phyloP scores from a whole-genome alignment of 208 protist genomes.

The Trypanosoma congolense region DNA sequence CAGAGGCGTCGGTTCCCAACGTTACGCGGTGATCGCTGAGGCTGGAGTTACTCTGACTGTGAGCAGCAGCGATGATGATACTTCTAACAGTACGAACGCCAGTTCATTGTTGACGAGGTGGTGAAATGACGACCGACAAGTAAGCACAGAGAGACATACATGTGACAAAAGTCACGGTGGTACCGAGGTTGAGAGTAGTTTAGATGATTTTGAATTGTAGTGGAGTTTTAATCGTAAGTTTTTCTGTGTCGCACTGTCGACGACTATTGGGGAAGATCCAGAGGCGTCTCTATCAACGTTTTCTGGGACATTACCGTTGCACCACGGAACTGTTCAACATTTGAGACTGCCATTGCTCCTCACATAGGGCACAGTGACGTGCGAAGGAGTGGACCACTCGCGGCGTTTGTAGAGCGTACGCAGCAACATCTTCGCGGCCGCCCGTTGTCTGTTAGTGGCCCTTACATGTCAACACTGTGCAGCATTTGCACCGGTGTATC shows the following conservation, averaged over 20 bases:
- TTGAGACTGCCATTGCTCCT: conserved; percentile 16
- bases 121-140: conserved; percentile 15
- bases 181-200: neutral
- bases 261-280: no score
- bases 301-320: conserved; percentile 4
- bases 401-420: conserved; percentile 13
- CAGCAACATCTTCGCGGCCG: conserved; percentile 7
- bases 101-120: conserved; percentile 9
- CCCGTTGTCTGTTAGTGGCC: neutral
- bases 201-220: conserved; percentile 21
- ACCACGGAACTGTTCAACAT: neutral
- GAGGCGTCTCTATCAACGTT: no score
- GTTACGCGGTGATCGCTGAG: no score
- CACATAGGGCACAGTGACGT: conserved; percentile 14
- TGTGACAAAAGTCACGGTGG: no score
- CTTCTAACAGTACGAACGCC: conserved; percentile 3
- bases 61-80: no score
- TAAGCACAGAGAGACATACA: neutral
- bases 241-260: neutral
- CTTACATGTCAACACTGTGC: neutral
- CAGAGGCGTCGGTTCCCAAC: conserved; percentile 31
- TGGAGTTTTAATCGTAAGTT: conserved; percentile 23
- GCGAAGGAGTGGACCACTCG: conserved; percentile 1
- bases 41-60: no score
- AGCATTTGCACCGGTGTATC: neutral